phyloP scores from a whole-genome alignment of 192 early-diverging fungal species.

The Martensiomyces pterosporus region DNA sequence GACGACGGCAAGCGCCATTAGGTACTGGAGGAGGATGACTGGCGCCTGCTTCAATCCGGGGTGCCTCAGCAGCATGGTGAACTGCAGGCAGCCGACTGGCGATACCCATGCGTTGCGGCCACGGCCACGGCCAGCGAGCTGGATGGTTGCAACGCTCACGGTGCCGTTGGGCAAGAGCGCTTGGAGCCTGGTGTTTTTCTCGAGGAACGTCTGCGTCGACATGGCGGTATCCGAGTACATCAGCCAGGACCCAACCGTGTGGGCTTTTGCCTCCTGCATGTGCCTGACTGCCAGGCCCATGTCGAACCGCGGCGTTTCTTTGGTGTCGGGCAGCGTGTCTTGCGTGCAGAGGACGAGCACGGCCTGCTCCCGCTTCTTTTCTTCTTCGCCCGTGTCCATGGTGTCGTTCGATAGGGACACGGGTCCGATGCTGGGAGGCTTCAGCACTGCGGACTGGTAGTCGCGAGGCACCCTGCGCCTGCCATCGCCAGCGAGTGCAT shows the following conservation, averaged over 20 bases:
- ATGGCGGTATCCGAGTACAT: conserved; percentile 73
- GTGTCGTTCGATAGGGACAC: too few relatives aligned
- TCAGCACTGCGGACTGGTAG: conserved; percentile 25
- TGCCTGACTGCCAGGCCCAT: conserved; percentile 50
- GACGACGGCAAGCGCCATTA: conserved; percentile 81
- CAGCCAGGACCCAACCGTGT: conserved; percentile 66
- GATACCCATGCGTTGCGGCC: conserved; percentile 96
- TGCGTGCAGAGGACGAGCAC: conserved; percentile 48
- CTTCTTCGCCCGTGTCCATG: too few relatives aligned
- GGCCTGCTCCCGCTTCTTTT: conserved; percentile 36
- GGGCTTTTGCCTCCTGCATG: conserved; percentile 46
- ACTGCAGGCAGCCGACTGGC: conserved; percentile 83
- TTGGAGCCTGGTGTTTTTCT: conserved; percentile 75
- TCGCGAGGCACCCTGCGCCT: conserved; percentile 23
- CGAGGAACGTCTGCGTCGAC: conserved; percentile 92
- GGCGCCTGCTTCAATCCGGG: conserved; percentile 54
- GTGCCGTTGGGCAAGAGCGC: conserved; percentile 70
- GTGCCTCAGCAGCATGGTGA: conserved; percentile 78
- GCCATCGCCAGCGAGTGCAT: conserved; percentile 10
- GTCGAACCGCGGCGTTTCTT: conserved; percentile 59
- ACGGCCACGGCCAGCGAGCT: conserved; percentile 84
- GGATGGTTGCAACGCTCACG: conserved; percentile 74
- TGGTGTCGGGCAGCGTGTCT: conserved; percentile 34
- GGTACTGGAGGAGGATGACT: conserved; percentile 91
- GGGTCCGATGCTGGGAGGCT: too few relatives aligned